Base-by-base conservation (phyloP, 768 basidiomycete genomes). In the Glaciozyma antarctica region DNA sequence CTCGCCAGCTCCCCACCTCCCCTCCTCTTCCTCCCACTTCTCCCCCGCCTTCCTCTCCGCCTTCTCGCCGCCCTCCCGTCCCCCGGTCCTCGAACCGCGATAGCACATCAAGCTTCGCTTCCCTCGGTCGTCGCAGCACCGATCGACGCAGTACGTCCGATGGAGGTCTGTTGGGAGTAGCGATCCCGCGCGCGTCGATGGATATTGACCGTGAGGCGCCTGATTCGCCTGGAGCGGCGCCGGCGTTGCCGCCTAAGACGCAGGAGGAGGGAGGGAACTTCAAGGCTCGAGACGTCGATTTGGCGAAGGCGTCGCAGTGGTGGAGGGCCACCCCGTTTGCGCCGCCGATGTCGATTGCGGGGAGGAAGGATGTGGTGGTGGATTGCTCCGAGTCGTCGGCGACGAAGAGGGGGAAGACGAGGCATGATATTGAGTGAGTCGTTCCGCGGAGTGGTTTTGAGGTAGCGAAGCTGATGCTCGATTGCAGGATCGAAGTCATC, bases 261-360 rank as follows among this genome's bases (percentile, higher is more conserved):
- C 8, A 5, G 44, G 43, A 41, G 38, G 21, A 45, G 17, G 49
- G 43, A 56, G 60, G 55, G 5, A 38, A 30, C 22, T 64, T 47
- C 58, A 54, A 57, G 52, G 64, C 64, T 17, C 43, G 38, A 19
- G 65, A 66, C 22, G 1, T 66, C 44, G 65, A 66, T 43, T 61
- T 66, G 19, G 57, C 55, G 10, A 41, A 44, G 13, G 61, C 43
- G 7, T 54, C 60, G 15, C 58, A 54, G 28, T 66, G 65, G 65
- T 66, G 65, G 65, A 58, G 65, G 26, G 17, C 41, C 2, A 21
- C 21, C 9, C 55, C 26, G 19, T 52, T 49, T 10, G 61, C 45
- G 6, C 51, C 62, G 17, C 65, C 66, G 12, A 2, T 30, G 17
- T 48, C 58, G n/a, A 48, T 63, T n/a, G 21, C 26, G 47, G 22